A percentile compares a stretch with the other conserved stretches of the same genome.
These are phyloP conservation scores for Arabidopsis thaliana DNA, from an alignment of 345 rosid species.

Conservation along the genomic window TAIR10.1 NC_003070.9:25249501-25250000, in stretches of 20 bases:
- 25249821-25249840: neutral
- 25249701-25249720: neutral
- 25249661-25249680: slow-evolving; percentile 9
- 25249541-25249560: neutral
- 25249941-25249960: slow-evolving; percentile 36
- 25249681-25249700: slow-evolving; percentile 19
- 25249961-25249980: slow-evolving; percentile 37
- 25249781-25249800: slow-evolving; percentile 15
- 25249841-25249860: neutral
- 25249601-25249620: slow-evolving; percentile 7
- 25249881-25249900: slow-evolving; percentile 39
- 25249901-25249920: slow-evolving; percentile 44
- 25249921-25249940: slow-evolving; percentile 32
- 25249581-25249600: neutral
- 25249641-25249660: neutral
- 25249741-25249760: slow-evolving; percentile 23
- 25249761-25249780: slow-evolving; percentile 25
- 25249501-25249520: neutral
- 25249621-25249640: neutral
- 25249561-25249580: slow-evolving; percentile 6
- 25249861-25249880: slow-evolving; percentile 11
- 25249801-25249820: neutral
- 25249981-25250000: slow-evolving; percentile 8
- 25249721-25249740: neutral
- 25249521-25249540: neutral